Conservation (phyloP, 441 rosid genomes). For the Metrosideros polymorpha region DNA sequence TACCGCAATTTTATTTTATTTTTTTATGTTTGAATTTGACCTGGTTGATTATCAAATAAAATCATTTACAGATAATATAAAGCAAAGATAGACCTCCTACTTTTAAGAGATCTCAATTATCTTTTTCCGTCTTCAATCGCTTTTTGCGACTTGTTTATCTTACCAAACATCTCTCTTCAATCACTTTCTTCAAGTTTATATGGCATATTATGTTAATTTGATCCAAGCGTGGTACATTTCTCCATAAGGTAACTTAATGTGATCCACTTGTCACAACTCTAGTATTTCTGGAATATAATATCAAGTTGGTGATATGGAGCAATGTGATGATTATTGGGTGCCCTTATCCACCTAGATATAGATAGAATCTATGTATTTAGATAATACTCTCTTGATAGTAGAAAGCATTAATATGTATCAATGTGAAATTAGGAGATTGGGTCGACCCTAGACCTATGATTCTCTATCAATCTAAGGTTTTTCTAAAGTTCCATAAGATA, state of each 20-base stretch:
- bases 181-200: background rate
- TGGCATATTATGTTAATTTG: background rate
- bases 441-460: background rate
- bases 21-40: background rate
- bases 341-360: background rate
- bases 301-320: background rate
- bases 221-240: background rate
- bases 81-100: background rate
- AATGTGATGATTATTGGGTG: background rate
- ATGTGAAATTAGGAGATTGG: background rate
- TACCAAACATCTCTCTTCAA: background rate
- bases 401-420: background rate
- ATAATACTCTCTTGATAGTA: background rate
- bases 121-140: background rate
- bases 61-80: background rate
- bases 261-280: background rate
- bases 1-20: background rate
- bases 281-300: background rate
- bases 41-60: background rate
- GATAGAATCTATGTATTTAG: background rate
- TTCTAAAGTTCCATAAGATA: background rate
- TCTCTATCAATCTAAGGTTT: background rate
- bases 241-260: background rate
- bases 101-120: background rate
- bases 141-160: background rate